A percentile compares a stretch with the other conserved stretches of the same genome.
These are phyloP conservation scores for Malus orientalis DNA, from an alignment of 306 rosid species.

Conservation along the genomic window DNA sequence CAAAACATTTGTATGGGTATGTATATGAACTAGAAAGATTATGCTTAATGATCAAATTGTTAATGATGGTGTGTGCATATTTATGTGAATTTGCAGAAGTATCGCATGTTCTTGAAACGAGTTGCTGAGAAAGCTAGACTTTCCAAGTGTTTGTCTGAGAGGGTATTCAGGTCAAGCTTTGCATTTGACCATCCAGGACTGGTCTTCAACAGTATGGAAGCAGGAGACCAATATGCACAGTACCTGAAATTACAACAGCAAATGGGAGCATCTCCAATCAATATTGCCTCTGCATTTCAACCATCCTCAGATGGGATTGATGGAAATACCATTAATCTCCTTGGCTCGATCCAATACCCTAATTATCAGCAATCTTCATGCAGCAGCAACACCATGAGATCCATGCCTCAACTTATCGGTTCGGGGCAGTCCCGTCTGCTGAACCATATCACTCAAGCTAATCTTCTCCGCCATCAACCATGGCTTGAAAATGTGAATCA, in stretches of 20 bases:
- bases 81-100: conserved; percentile 35
- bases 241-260: neutral
- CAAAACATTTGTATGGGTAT: neutral
- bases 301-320: neutral
- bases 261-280: neutral
- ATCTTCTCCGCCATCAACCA: neutral
- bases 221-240: neutral
- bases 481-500: conserved; percentile 2
- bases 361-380: neutral
- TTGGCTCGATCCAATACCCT: conserved; percentile 6
- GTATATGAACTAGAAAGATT: neutral
- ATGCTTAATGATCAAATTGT: neutral
- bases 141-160: conserved; percentile 21
- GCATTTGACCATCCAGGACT: conserved; percentile 23
- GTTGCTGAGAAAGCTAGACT: conserved; percentile 31
- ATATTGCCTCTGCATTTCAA: neutral
- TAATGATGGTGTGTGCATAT: neutral
- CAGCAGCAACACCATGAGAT: neutral
- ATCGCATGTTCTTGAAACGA: conserved; percentile 38
- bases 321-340: neutral
- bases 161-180: conserved; percentile 35
- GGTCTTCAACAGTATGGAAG: conserved; percentile 1
- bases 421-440: neutral
- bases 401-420: neutral
- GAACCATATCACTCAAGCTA: neutral